Evolutionary conservation across 371 early-diverging fungal genomes (phyloP), one percentile per base, ranked within the genome.

Genomic region (Entomophthora muscae): DNA sequence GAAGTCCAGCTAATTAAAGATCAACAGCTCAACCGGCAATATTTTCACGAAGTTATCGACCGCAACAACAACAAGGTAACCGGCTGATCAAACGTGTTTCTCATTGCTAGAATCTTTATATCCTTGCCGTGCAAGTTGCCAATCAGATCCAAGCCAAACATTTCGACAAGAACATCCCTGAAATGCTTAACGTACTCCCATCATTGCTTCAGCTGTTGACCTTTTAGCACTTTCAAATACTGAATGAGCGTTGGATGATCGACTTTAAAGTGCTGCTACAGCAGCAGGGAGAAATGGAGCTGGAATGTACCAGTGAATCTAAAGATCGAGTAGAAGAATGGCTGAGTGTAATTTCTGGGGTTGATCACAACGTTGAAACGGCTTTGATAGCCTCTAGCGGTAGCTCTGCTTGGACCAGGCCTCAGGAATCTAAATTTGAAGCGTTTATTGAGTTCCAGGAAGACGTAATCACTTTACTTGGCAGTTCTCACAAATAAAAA

Each of bases 41-140:
- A 80, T 67, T 80, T 83, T 51, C 78, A 83, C 60, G 85, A 84
- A 62, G 75, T 82, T 28, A 59, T 85, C 7, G 86, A 91, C 42
- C 78, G 87, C 73, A 80, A 88, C 66, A 89, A 87, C 69, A 77
- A 77, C 69, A 91, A 90, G 78, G 88, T 84, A 72, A 21, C 23
- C 52, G 23, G 31, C 1, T 24, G 22, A 31, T 29, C 54, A 10
- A 28, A 53, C 29, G 17, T 30, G 27, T 29, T 2, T n/a, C 42
- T 52, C 5, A 53, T 55, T 58, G 23, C n/a, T 71, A 84, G 84
- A 86, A 86, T 60, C 57, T 78, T 3, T 86, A 86, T 61, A 65
- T 86, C 32, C 67, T 86, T 24, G 66, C 82, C 0, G 64, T 86
- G 53, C 69, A 69, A n/a, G 79, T 78, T 2, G 73, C 82, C 12